Evolutionary conservation across 352 stramenopile genomes (phyloP).

Genomic region (Peronosclerospora sorghi): DNA sequence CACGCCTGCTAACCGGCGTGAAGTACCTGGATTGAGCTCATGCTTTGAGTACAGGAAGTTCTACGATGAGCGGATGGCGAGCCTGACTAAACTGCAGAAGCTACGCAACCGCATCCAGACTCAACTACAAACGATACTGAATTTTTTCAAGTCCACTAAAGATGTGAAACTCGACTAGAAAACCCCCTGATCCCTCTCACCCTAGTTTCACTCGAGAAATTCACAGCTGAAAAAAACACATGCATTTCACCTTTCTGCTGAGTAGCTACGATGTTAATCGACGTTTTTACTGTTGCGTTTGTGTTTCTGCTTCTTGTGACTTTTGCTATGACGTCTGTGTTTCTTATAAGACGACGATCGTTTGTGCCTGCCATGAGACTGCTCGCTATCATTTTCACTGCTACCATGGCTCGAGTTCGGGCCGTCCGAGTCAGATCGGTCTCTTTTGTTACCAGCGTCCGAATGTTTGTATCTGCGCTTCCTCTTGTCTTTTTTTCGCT

Average conservation of each 20-base stretch:
- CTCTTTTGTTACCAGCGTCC: slow-evolving; percentile 8
- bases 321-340: slow-evolving; percentile 17
- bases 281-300: slow-evolving; percentile 24
- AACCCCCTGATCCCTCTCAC: too few relatives aligned
- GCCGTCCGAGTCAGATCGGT: slow-evolving; percentile 9
- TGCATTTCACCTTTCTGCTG: not conserved
- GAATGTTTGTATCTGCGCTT: slow-evolving; percentile 32
- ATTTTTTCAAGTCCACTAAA: too few relatives aligned
- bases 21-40: too few relatives aligned
- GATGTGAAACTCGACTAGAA: too few relatives aligned
- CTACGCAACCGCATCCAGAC: too few relatives aligned
- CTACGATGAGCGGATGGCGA: too few relatives aligned
- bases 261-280: not conserved
- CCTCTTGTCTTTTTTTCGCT: slow-evolving; percentile 28
- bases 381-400: slow-evolving; percentile 9
- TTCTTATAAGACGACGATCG: slow-evolving; percentile 11
- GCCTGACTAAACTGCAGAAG: too few relatives aligned
- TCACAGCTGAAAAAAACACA: not conserved
- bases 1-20: too few relatives aligned
- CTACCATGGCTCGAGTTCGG: slow-evolving; percentile 10
- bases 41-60: too few relatives aligned
- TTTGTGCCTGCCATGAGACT: slow-evolving; percentile 13
- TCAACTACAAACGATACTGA: too few relatives aligned
- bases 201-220: too few relatives aligned
- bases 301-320: slow-evolving; percentile 20